Conservation (phyloP, 2,329 filamentous ascomycete genomes). For the Paraconiothyrium brasiliense region DNA sequence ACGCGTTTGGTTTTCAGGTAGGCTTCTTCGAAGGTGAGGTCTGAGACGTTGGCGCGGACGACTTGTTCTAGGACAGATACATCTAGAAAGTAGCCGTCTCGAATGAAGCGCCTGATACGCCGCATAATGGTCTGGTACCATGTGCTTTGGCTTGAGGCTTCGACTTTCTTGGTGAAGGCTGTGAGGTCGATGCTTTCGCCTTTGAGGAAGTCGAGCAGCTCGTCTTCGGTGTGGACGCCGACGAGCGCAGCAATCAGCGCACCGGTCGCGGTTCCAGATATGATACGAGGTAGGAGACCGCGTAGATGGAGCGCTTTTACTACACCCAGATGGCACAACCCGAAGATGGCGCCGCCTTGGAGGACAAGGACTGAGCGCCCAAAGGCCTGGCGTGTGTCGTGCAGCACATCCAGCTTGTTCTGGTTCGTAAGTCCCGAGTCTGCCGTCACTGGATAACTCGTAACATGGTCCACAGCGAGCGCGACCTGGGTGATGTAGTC, state of each 20-base stretch:
- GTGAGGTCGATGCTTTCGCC: conserved; percentile 84
- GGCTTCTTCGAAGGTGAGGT: conserved; percentile 92
- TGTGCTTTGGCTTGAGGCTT: conserved; percentile 36
- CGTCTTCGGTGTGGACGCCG: conserved; percentile 85
- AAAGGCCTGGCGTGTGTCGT: conserved; percentile 88
- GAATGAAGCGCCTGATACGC: conserved; percentile 73
- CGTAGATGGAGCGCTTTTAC: conserved; percentile 86
- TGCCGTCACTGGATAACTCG: conserved; percentile 67
- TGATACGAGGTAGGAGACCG: conserved; percentile 85
- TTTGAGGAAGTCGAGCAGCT: conserved; percentile 78
- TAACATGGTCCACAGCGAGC: conserved; percentile 81
- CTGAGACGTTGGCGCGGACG: conserved; percentile 83
- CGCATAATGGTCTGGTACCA: conserved; percentile 69
- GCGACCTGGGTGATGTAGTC: conserved; percentile 88
- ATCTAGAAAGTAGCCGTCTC: conserved; percentile 85
- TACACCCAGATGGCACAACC: conserved; percentile 87
- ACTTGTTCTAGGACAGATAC: conserved; percentile 83
- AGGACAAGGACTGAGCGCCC: conserved; percentile 85
- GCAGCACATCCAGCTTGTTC: conserved; percentile 84
- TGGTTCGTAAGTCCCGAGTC: conserved; percentile 70
- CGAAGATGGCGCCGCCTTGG: conserved; percentile 91
- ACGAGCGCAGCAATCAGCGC: conserved; percentile 90
- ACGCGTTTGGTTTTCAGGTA: conserved; percentile 85
- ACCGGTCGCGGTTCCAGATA: conserved; percentile 89
- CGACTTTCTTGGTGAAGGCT: conserved; percentile 69